These are phyloP conservation scores for Anisodus tanguticus DNA, from an alignment of 257 asterid genomes.

Conservation along the genomic window DNA sequence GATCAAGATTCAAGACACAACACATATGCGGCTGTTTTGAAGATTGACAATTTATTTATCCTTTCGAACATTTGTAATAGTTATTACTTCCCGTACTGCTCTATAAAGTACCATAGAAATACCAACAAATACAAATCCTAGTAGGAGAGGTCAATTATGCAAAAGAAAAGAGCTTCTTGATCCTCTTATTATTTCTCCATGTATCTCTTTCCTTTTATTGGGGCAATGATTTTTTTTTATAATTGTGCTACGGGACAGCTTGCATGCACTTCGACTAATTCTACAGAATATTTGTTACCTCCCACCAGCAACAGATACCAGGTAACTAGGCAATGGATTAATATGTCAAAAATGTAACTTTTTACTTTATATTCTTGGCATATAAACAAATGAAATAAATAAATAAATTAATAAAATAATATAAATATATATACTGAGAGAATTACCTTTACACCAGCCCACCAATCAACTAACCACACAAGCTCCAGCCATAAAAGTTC, in stretches of 20 bases:
- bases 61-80: too few species aligned
- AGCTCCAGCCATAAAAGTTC: constrained; percentile 95
- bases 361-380: background rate
- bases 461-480: constrained; percentile 95
- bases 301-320: too few species aligned
- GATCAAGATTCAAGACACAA: too few species aligned
- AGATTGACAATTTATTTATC: too few species aligned
- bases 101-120: too few species aligned
- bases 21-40: too few species aligned
- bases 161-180: background rate
- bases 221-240: background rate
- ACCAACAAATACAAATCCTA: background rate
- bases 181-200: background rate
- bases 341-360: background rate
- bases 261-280: too few species aligned
- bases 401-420: background rate
- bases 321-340: background rate
- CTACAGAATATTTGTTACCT: too few species aligned
- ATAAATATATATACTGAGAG: background rate
- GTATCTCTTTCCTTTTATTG: background rate
- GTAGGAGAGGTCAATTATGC: background rate
- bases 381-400: background rate
- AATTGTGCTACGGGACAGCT: too few species aligned
- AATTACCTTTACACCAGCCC: constrained; percentile 92
- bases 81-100: too few species aligned